A percentile compares a stretch with the other conserved stretches of the same genome.
Evolutionary conservation across 495 filamentous ascomycete species (phyloP).

Genomic region (Trichoderma virens): DNA sequence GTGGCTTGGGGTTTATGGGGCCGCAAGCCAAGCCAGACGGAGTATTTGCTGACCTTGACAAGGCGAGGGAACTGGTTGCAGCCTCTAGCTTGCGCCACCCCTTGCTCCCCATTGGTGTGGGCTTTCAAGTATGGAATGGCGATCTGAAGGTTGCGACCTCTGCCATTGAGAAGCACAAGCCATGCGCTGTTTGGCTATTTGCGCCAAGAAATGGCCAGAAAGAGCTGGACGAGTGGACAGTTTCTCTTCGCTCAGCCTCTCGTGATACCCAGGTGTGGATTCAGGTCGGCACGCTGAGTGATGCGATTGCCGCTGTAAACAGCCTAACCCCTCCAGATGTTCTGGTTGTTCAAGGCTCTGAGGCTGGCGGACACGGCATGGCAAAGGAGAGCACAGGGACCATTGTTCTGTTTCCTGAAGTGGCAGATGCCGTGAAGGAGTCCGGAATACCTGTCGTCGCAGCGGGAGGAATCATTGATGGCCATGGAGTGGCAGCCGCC

Average conservation of each 20-base stretch:
- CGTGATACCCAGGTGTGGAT: slow-evolving; percentile 70
- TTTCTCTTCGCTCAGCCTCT: slow-evolving; percentile 36
- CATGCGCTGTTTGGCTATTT: slow-evolving; percentile 66
- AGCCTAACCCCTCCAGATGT: slow-evolving; percentile 46
- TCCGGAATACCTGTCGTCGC: slow-evolving; percentile 79
- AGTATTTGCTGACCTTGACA: slow-evolving; percentile 75
- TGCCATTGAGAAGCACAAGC: slow-evolving; percentile 39
- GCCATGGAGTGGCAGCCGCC: slow-evolving; percentile 80
- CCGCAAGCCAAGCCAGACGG: slow-evolving; percentile 72
- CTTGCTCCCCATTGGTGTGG: slow-evolving; percentile 79
- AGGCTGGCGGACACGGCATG: slow-evolving; percentile 63
- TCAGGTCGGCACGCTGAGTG: slow-evolving; percentile 55
- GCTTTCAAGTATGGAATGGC: slow-evolving; percentile 80
- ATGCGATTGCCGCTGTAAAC: slow-evolving; percentile 40
- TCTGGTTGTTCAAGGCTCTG: slow-evolving; percentile 63
- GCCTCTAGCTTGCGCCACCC: slow-evolving; percentile 58
- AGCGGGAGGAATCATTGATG: slow-evolving; percentile 86
- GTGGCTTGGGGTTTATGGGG: slow-evolving; percentile 86
- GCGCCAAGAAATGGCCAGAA: slow-evolving; percentile 40
- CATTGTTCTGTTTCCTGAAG: slow-evolving; percentile 73
- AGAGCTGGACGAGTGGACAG: slow-evolving; percentile 50
- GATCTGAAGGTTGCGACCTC: slow-evolving; percentile 43
- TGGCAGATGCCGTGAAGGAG: slow-evolving; percentile 63
- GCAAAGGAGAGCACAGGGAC: slow-evolving; percentile 87
- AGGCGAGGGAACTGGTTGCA: slow-evolving; percentile 65